These are phyloP conservation scores for Violaceomyces palustris DNA, from an alignment of 1,284 basidiomycete species.

Conservation along the genomic window DNA sequence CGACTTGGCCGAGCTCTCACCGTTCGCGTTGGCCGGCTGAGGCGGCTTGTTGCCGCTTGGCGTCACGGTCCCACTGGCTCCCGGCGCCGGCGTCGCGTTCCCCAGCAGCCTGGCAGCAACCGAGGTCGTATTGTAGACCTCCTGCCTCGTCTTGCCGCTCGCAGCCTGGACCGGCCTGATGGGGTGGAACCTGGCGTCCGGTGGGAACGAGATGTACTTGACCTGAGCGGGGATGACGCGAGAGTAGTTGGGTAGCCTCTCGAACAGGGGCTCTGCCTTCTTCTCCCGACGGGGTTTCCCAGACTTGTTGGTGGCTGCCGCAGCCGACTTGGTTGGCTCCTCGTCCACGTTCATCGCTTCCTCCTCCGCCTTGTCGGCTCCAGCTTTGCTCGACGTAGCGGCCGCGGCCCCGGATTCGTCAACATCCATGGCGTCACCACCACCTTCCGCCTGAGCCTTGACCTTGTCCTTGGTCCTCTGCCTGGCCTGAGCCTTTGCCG, in stretches of 20 bases:
- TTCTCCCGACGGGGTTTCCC: slow-evolving; percentile 54
- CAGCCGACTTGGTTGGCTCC: slow-evolving; percentile 15
- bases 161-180: slow-evolving; percentile 65
- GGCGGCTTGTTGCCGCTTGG: slow-evolving; percentile 16
- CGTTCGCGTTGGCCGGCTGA: slow-evolving; percentile 18
- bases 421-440: slow-evolving; percentile 37
- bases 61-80: slow-evolving; percentile 37
- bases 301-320: slow-evolving; percentile 2
- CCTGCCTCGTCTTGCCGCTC: slow-evolving; percentile 23
- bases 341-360: slow-evolving; percentile 28
- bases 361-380: slow-evolving; percentile 1
- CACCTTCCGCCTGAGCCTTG: slow-evolving; percentile 33
- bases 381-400: slow-evolving; percentile 15
- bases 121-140: slow-evolving; percentile 35
- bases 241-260: slow-evolving; percentile 79
- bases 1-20: not conserved
- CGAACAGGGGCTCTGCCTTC: slow-evolving; percentile 69
- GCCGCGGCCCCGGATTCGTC: slow-evolving; percentile 20
- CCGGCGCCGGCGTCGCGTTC: slow-evolving; percentile 31
- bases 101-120: slow-evolving; percentile 37
- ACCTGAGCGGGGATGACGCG: slow-evolving; percentile 88
- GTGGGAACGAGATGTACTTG: slow-evolving; percentile 74
- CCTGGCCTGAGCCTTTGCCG: slow-evolving; percentile 49
- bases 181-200: slow-evolving; percentile 77
- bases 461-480: slow-evolving; percentile 47